phyloP scores from a whole-genome alignment of 345 rosid species.

The Trapa bicornis region DNA sequence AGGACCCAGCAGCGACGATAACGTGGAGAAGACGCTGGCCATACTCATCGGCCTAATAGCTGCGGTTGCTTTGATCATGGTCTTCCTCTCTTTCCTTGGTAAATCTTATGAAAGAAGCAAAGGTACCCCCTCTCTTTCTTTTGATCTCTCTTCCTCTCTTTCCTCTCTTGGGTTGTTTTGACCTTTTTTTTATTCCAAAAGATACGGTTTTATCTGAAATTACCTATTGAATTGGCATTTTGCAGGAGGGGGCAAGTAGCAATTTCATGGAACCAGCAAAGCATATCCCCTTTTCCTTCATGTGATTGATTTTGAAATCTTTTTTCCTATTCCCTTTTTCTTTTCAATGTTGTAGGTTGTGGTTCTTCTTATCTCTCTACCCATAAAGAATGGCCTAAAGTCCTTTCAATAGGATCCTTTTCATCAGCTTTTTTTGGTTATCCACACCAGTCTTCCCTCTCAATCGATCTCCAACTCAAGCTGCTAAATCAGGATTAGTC shows the following conservation, averaged over 20 bases:
- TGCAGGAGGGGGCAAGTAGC: conserved; percentile 1
- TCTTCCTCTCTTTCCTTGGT: conserved; percentile 55
- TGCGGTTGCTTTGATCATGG: conserved; percentile 63
- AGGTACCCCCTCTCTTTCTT: conserved; percentile 21
- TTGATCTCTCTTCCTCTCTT: too few relatives aligned
- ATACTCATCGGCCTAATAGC: conserved; percentile 79
- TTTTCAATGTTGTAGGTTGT: not conserved
- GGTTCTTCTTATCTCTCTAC: not conserved
- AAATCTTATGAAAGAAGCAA: conserved; percentile 46
- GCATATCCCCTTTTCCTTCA: not conserved
- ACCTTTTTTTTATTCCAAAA: too few relatives aligned
- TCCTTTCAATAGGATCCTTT: not conserved
- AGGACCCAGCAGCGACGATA: conserved; percentile 30
- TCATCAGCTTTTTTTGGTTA: not conserved
- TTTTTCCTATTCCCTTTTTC: not conserved
- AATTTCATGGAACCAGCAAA: not conserved
- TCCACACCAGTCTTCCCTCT: too few relatives aligned
- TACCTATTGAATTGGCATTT: not conserved
- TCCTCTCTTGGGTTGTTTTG: too few relatives aligned
- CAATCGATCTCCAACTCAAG: too few relatives aligned
- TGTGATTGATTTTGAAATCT: not conserved
- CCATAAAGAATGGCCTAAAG: not conserved
- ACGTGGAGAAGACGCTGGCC: conserved; percentile 84
- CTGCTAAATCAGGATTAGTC: too few relatives aligned
- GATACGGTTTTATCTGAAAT: too few relatives aligned